Base-by-base conservation (phyloP, 495 filamentous ascomycete genomes). In the Cryomyces minteri region DNA sequence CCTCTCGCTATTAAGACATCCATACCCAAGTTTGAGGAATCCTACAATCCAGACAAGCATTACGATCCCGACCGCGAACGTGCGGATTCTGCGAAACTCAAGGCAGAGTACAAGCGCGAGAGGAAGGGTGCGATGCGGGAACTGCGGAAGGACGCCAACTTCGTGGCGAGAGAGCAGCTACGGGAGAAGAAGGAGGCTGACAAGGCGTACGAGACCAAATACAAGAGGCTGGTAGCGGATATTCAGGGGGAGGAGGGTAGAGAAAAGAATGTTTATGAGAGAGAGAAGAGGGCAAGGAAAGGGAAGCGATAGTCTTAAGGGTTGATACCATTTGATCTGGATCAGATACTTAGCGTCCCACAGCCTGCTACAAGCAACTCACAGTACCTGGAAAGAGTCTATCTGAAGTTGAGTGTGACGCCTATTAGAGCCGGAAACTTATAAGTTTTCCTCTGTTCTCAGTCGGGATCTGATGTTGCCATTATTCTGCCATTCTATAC, bases 11-110 rank as follows among this genome's bases (percentile, higher is more conserved):
- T 99, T 64, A 84, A 86, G 54, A 76, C 77, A 6, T 77, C 78
- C 40, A 79, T 94, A 28, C 90, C 90, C 53, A 95, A 94, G 65
- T 99, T 96, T 68, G 92, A 99, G 66, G 87, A 94, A 60, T 67
- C 74, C 51, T 99, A 86, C 76, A 86, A 88, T 60, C 90, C 87
- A 9, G 73, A 84, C 68, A 87, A 83, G 62, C 88, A 93, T 69
- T 94, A 96, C 71, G 90, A 99, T 55, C 84, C 85, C 1, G 78
- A 96, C 60, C 74, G 76, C 43, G 87, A 90, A 57, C 82, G 90
- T 29, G 73, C 79, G n/a, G 85, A 92, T 49, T 51, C 75, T 40
- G 76, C 74, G 51, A 86, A 84, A 54, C 69, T 99, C 55, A 77
- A 74, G 63, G 77, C 78, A 40, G 88, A 99, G 66, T 77, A 84